Percentiles rank a stretch among this genome's conserved stretches.
Conservation (phyloP, 768 basidiomycete species). For the Agaricus bisporus region DNA sequence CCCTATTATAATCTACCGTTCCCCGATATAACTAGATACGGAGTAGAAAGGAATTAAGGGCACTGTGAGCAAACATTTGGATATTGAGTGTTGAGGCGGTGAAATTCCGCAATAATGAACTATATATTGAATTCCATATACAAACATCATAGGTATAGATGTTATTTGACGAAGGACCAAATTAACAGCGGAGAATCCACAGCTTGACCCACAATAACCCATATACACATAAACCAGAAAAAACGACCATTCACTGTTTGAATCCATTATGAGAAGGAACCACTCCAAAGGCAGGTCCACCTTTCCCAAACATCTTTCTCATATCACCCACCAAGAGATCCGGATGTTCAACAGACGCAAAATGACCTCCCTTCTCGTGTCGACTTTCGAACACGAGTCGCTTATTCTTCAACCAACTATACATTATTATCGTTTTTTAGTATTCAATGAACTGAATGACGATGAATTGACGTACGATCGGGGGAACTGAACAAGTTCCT, state of each 20-base stretch:
- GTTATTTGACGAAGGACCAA: too few species aligned
- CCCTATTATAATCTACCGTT: too few species aligned
- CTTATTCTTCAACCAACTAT: slow-evolving; percentile 36
- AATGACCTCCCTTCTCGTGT: slow-evolving; percentile 52
- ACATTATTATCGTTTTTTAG: background rate
- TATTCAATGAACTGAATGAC: background rate
- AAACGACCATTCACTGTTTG: background rate
- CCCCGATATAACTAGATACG: too few species aligned
- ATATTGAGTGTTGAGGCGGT: too few species aligned
- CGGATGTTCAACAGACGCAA: slow-evolving; percentile 48
- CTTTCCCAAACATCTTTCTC: slow-evolving; percentile 50
- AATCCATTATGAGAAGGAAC: slow-evolving; percentile 39
- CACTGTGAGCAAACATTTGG: too few species aligned
- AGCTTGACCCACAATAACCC: background rate
- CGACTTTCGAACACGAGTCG: slow-evolving; percentile 40
- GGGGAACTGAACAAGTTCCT: slow-evolving; percentile 31
- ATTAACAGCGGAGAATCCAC: too few species aligned
- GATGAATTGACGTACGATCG: slow-evolving; percentile 19
- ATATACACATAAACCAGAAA: background rate
- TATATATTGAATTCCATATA: too few species aligned
- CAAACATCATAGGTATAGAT: too few species aligned
- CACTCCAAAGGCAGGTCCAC: slow-evolving; percentile 42
- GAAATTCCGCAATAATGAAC: too few species aligned
- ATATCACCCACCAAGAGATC: slow-evolving; percentile 42
- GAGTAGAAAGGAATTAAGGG: too few species aligned